phyloP scores from a whole-genome alignment of 352 stramenopile genomes.

The Phytophthora pistaciae region DNA sequence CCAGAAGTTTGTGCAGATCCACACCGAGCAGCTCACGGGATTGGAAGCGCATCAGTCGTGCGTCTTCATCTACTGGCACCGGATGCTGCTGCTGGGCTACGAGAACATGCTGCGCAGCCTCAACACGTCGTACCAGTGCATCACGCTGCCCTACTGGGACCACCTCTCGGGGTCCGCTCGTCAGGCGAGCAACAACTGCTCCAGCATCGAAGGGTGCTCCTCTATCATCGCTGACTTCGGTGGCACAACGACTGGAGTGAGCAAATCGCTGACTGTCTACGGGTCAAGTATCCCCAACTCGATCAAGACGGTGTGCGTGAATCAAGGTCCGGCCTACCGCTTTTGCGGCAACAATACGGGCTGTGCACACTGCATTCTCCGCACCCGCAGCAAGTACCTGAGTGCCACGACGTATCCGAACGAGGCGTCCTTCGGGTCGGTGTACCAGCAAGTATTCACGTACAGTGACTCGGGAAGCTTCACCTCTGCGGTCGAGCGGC shows the following conservation, averaged over 20 bases:
- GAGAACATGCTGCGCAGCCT: constrained; percentile 78
- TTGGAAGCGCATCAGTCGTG: constrained; percentile 61
- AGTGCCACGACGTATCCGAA: constrained; percentile 37
- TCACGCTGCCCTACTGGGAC: constrained; percentile 78
- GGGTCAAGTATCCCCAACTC: constrained; percentile 26
- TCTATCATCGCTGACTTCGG: constrained; percentile 46
- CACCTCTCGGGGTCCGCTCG: constrained; percentile 42
- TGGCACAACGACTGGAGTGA: constrained; percentile 11
- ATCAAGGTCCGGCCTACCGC: constrained; percentile 35
- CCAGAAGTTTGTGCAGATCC: constrained; percentile 69
- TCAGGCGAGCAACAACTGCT: constrained; percentile 32
- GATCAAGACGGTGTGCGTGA: constrained; percentile 38
- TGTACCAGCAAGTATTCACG: constrained; percentile 59
- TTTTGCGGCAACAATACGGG: constrained; percentile 55
- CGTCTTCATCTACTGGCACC: constrained; percentile 82
- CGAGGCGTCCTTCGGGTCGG: constrained; percentile 44
- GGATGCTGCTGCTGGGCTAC: constrained; percentile 62
- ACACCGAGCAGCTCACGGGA: constrained; percentile 51
- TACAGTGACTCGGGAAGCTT: constrained; percentile 35
- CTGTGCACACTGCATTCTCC: constrained; percentile 51
- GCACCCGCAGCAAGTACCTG: constrained; percentile 19
- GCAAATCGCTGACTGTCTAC: constrained; percentile 28
- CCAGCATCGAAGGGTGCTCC: constrained; percentile 43
- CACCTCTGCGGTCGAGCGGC: constrained; percentile 42
- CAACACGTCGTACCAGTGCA: constrained; percentile 43